Base-by-base conservation (phyloP, 2,329 filamentous ascomycete species). In the Botrytis fragariae region DNA sequence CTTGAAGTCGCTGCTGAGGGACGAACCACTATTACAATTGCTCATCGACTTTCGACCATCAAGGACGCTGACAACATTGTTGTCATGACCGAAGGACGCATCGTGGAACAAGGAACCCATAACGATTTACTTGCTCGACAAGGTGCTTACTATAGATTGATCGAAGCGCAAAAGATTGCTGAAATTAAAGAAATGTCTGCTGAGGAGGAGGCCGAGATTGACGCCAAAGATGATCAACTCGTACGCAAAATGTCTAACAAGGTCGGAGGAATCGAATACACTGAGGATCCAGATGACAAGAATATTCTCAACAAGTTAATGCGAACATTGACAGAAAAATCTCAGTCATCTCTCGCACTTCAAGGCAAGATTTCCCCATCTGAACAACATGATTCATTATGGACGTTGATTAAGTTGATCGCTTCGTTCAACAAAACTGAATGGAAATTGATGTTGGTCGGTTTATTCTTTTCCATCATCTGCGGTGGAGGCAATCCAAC, bases 21-120 rank as follows among this genome's bases (percentile, higher is more conserved):
- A 37, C 89, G 96, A 71, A 99, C 96, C 0, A 98, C 96, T 3
- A 97, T 98, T 78, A 93, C 95, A 10, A 98, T 99, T 82, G 96
- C 96, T 61, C 96, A 99, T 84, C 91, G 95, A 77, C 86, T 99
- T 14, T 97, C 94, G 0, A 99, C 96, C 9, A 97, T 99, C 84
- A 94, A 91, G 82, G 91, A 94, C 76, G 95, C 95, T 0, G 92
- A 98, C 82, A 98, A 97, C 79, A 99, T 99, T 77, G 93, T 98
- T 20, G 95, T 98, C 76, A 95, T 99, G 91, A 88, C 90, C 7
- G 84, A 90, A 74, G 96, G 96, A 20, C 85, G 87, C n/a, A 97
- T 99, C 74, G 87, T 97, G 20, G 96, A 99, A 82, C 94, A 98
- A 82, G 96, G 96, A 69, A 95, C 89, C 0, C 96, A 98, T 81